A percentile compares a stretch with the other conserved stretches of the same genome.
These are phyloP conservation scores for Uronychia setigera DNA, from an alignment of 73 alveolate species.

Conservation along the genomic window DNA sequence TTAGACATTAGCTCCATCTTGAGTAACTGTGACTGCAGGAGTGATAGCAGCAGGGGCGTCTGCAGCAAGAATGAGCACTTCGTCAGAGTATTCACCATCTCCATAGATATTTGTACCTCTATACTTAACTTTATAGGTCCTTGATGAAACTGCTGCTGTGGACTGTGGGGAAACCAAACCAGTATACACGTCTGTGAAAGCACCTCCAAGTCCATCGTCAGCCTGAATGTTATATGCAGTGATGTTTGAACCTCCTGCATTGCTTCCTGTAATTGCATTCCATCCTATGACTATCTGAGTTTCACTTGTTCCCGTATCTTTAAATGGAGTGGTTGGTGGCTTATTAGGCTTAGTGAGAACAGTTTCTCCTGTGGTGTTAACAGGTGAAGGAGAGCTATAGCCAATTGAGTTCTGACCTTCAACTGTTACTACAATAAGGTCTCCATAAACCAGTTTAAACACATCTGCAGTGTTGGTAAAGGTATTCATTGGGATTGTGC, in stretches of 20 bases:
- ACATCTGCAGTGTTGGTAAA: not conserved
- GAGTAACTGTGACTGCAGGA: constrained; percentile 7
- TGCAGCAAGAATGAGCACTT: constrained; percentile 41
- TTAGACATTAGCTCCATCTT: constrained; percentile 24
- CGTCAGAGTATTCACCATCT: constrained; percentile 49
- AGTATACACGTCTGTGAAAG: too few relatives aligned
- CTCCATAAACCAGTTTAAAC: not conserved
- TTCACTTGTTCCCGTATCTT: not conserved
- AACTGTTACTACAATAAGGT: constrained; percentile 21
- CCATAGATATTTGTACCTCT: constrained; percentile 58
- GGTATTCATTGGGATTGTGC: constrained; percentile 37
- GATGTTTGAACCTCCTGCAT: constrained; percentile 21
- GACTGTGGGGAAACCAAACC: too few relatives aligned
- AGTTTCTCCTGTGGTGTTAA: not conserved
- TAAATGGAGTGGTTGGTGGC: not conserved
- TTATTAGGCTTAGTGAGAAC: too few relatives aligned
- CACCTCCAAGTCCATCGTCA: constrained; percentile 2
- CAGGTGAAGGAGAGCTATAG: not conserved
- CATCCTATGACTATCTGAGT: not conserved
- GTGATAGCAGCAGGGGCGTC: constrained; percentile 44
- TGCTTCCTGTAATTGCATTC: constrained; percentile 15
- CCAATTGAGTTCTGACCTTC: constrained; percentile 28
- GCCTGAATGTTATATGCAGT: constrained; percentile 26
- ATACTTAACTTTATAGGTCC: constrained; percentile 30
- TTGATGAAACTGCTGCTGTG: constrained; percentile 22